These are phyloP conservation scores for Teratosphaeria gauchensis DNA, from an alignment of 2,329 filamentous ascomycete species.

Conservation along the genomic window DNA sequence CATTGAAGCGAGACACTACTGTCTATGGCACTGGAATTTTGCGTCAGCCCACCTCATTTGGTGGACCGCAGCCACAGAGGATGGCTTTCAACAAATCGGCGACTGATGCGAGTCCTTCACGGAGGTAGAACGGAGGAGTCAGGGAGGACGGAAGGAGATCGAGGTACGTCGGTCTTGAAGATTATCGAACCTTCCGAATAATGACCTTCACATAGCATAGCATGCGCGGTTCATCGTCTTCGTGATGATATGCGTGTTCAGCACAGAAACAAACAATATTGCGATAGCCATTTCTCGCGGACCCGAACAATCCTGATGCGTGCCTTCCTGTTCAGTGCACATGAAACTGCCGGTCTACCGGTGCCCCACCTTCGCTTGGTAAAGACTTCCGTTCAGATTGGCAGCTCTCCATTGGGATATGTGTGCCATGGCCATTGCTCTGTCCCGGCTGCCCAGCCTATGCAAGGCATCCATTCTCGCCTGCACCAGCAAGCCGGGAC, in stretches of 20 bases:
- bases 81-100: neutral
- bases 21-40: neutral
- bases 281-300: neutral
- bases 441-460: neutral
- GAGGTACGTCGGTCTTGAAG: neutral
- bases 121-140: neutral
- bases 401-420: neutral
- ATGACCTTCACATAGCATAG: neutral
- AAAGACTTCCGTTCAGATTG: too few species aligned
- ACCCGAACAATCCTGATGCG: neutral
- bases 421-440: neutral
- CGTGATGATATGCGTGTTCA: neutral
- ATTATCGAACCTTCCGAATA: neutral
- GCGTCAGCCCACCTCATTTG: neutral
- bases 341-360: neutral
- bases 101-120: neutral
- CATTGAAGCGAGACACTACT: neutral
- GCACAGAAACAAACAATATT: neutral
- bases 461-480: neutral
- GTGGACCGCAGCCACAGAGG: neutral
- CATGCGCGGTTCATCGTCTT: neutral
- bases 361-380: neutral
- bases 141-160: neutral
- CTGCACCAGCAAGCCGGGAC: neutral
- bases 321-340: neutral